Evolutionary conservation across 176 grass and related monocot genomes (phyloP).

Genomic region (Oryza glumipatula): DNA sequence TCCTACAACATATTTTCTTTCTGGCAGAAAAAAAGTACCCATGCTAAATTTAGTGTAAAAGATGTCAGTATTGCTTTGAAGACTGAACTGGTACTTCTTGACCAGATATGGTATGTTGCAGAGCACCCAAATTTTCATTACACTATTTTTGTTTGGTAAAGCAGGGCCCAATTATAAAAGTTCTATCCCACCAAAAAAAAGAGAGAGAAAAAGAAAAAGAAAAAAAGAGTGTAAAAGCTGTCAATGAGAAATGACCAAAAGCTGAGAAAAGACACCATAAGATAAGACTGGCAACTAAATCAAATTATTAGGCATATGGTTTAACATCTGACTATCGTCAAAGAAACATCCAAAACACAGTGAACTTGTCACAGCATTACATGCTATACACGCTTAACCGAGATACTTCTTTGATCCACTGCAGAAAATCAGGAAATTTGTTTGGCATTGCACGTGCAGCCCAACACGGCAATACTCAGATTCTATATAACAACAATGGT

Average conservation of each 20-base stretch:
- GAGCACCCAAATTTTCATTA: not conserved
- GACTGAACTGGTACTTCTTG: not conserved
- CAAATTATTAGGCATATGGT: no score
- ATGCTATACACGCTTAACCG: not conserved
- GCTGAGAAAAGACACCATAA: slow-evolving; percentile 3
- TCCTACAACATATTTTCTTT: not conserved
- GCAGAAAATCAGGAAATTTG: not conserved
- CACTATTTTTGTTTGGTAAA: not conserved
- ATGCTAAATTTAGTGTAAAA: not conserved
- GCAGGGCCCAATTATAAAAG: no score
- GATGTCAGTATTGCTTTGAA: not conserved
- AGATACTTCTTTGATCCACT: slow-evolving; percentile 7
- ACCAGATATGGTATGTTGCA: not conserved
- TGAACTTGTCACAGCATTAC: not conserved
- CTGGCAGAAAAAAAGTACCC: not conserved
- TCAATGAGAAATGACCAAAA: not conserved
- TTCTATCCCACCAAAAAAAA: not conserved
- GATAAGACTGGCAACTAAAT: not conserved
- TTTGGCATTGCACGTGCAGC: not conserved
- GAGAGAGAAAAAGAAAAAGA: no score
- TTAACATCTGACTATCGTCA: no score
- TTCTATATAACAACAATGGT: not conserved
- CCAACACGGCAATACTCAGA: not conserved
- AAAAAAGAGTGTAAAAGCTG: not conserved
- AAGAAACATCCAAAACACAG: not conserved